phyloP scores from a whole-genome alignment of 192 early-diverging fungal genomes.

The Coemansia sp. region DNA sequence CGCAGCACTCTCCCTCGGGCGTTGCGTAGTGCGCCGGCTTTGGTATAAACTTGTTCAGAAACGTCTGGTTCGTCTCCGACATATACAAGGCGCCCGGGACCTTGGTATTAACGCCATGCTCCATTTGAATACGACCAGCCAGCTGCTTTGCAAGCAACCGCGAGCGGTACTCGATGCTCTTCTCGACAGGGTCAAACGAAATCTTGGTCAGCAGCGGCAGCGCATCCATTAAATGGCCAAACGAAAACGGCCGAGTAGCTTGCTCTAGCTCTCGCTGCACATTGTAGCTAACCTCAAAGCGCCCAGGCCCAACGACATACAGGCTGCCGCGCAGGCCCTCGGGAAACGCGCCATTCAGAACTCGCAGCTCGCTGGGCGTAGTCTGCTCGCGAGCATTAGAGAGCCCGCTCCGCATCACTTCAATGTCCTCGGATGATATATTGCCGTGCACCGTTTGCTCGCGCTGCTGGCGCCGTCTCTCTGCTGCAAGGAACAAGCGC shows the following conservation, averaged over 20 bases:
- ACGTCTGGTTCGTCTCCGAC: conserved; percentile 71
- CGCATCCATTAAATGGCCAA: conserved; percentile 75
- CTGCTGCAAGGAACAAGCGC: conserved; percentile 37
- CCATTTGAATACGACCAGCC: conserved; percentile 65
- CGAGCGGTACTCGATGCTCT: conserved; percentile 63
- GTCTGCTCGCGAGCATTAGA: conserved; percentile 59
- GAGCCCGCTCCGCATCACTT: conserved; percentile 55
- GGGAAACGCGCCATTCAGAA: conserved; percentile 63
- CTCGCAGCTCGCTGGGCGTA: conserved; percentile 46
- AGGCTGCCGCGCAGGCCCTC: conserved; percentile 69
- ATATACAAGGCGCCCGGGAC: conserved; percentile 69
- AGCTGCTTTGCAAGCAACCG: conserved; percentile 66
- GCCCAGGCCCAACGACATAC: conserved; percentile 69
- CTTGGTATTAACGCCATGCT: conserved; percentile 69
- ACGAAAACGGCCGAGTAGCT: conserved; percentile 67
- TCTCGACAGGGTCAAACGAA: conserved; percentile 61
- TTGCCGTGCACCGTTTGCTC: conserved; percentile 34
- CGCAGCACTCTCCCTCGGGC: conserved; percentile 71
- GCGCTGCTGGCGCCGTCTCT: conserved; percentile 35
- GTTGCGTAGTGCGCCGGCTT: conserved; percentile 58
- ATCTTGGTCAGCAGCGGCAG: conserved; percentile 73
- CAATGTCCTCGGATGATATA: conserved; percentile 42
- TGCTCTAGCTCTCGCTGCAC: conserved; percentile 66
- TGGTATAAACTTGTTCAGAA: conserved; percentile 67
- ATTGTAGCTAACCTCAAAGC: conserved; percentile 67